phyloP scores from a whole-genome alignment of 176 grass and related monocot species.

The Musa schizocarpa region DNA sequence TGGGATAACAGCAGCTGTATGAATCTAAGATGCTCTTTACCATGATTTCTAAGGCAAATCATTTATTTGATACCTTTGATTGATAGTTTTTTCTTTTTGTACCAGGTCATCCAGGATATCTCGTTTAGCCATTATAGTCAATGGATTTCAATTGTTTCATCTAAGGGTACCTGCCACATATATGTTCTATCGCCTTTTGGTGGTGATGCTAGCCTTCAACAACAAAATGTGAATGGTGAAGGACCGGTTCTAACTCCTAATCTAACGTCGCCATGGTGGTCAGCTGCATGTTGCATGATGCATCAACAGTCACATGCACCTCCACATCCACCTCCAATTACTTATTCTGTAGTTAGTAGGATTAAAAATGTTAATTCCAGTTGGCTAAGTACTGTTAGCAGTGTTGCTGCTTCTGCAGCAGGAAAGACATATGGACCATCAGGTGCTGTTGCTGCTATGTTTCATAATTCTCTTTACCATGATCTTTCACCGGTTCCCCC shows the following conservation, averaged over 20 bases:
- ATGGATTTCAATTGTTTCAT: constrained; percentile 95
- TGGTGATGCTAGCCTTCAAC: constrained; percentile 75
- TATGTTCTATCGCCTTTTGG: constrained; percentile 90
- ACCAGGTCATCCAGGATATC: constrained; percentile 97
- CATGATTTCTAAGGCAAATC: neutral
- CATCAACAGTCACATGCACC: constrained; percentile 78
- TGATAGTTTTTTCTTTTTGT: constrained; percentile 19
- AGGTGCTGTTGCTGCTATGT: constrained; percentile 68
- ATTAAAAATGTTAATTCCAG: constrained; percentile 88
- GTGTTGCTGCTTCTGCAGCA: constrained; percentile 84
- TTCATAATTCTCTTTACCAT: constrained; percentile 71
- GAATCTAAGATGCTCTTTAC: constrained; percentile 5
- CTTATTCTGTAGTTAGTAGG: constrained; percentile 82
- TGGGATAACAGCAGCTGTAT: constrained; percentile 90
- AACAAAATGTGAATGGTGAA: constrained; percentile 58
- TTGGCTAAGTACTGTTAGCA: constrained; percentile 97
- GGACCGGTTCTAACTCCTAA: constrained; percentile 65
- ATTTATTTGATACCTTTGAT: neutral
- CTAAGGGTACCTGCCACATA: constrained; percentile 76
- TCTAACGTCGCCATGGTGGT: constrained; percentile 89
- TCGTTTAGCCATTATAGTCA: constrained; percentile 96
- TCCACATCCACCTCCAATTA: constrained; percentile 59
- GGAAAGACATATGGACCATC: constrained; percentile 76
- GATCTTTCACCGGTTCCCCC: constrained; percentile 38
- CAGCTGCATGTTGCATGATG: constrained; percentile 64